Conservation (phyloP, 2,329 filamentous ascomycete species). For the Fusarium drepaniforme region DNA sequence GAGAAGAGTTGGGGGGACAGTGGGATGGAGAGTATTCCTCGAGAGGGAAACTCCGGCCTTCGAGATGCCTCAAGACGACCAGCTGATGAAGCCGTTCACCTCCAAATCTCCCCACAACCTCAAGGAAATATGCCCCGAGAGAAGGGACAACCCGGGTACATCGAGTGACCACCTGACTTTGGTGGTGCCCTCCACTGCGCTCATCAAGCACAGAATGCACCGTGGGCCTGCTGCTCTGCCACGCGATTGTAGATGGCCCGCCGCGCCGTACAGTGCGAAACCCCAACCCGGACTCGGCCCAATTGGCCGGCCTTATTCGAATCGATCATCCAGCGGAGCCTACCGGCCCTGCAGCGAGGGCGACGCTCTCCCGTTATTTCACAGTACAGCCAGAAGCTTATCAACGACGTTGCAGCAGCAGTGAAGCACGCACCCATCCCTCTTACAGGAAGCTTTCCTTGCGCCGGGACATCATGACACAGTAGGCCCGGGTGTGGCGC, state of each 20-base stretch:
- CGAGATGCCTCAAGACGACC: slow-evolving; percentile 28
- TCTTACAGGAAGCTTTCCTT: slow-evolving; percentile 8
- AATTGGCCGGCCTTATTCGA: slow-evolving; percentile 44
- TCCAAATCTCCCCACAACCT: slow-evolving; percentile 37
- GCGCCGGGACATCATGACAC: slow-evolving; percentile 19
- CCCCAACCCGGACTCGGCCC: slow-evolving; percentile 37
- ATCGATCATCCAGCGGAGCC: slow-evolving; percentile 22
- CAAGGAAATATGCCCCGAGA: slow-evolving; percentile 19
- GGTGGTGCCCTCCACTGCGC: slow-evolving; percentile 32
- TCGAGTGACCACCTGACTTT: slow-evolving; percentile 36
- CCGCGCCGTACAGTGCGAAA: slow-evolving; percentile 34
- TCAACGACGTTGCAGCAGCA: slow-evolving; percentile 28
- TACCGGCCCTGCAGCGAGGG: slow-evolving; percentile 24
- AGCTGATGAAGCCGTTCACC: slow-evolving; percentile 8
- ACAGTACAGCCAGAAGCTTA: not conserved
- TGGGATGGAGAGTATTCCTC: slow-evolving; percentile 18
- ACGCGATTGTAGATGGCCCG: slow-evolving; percentile 6
- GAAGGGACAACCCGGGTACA: slow-evolving; percentile 11
- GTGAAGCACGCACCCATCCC: not conserved
- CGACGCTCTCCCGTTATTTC: slow-evolving; percentile 19
- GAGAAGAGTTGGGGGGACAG: not conserved
- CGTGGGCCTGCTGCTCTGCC: slow-evolving; percentile 18
- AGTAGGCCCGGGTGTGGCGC: slow-evolving; percentile 24
- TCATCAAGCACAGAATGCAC: slow-evolving; percentile 17
- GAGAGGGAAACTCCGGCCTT: slow-evolving; percentile 34